A percentile compares a stretch with the other conserved stretches of the same genome.
These are phyloP conservation scores for Cladosporium sp. DNA, from an alignment of 2,329 filamentous ascomycete genomes.

Conservation along the genomic window DNA sequence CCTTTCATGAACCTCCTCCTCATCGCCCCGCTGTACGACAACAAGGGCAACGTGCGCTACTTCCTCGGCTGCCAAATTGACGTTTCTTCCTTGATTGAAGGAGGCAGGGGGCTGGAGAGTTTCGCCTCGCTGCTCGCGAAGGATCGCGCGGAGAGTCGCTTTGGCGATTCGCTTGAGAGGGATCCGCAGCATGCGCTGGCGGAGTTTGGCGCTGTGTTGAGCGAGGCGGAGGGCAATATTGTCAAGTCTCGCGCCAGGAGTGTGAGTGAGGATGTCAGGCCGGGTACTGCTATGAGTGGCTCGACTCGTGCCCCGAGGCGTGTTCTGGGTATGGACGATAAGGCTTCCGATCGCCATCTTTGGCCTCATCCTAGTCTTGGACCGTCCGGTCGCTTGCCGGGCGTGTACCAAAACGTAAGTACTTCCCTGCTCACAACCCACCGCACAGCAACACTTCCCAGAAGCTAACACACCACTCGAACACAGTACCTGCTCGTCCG, in stretches of 20 bases:
- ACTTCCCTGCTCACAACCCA: too few species aligned
- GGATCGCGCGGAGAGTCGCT: conserved; percentile 27
- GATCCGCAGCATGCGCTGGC: conserved; percentile 25
- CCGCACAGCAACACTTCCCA: neutral
- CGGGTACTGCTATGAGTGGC: conserved; percentile 7
- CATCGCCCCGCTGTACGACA: conserved; percentile 39
- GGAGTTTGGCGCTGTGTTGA: conserved; percentile 29
- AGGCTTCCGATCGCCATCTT: conserved; percentile 21
- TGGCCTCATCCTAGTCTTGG: conserved; percentile 31
- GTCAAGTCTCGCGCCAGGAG: conserved; percentile 24
- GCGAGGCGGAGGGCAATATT: conserved; percentile 29
- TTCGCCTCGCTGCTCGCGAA: conserved; percentile 32
- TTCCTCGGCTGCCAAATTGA: conserved; percentile 39
- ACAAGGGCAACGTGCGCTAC: conserved; percentile 37
- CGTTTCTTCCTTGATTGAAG: conserved; percentile 34
- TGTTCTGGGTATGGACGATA: conserved; percentile 31
- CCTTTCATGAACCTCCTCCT: conserved; percentile 41
- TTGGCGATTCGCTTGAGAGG: conserved; percentile 19
- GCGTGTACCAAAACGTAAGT: conserved; percentile 35
- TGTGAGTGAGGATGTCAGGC: conserved; percentile 14
- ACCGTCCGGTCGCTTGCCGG: conserved; percentile 32
- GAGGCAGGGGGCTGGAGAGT: conserved; percentile 34
- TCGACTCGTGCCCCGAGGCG: conserved; percentile 17
- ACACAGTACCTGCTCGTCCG: conserved; percentile 59
- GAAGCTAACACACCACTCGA: neutral